Percentiles rank a stretch among this genome's conserved stretches.
These are phyloP conservation scores for Balakata baccata DNA, from an alignment of 345 rosid species.

Conservation along the genomic window DNA sequence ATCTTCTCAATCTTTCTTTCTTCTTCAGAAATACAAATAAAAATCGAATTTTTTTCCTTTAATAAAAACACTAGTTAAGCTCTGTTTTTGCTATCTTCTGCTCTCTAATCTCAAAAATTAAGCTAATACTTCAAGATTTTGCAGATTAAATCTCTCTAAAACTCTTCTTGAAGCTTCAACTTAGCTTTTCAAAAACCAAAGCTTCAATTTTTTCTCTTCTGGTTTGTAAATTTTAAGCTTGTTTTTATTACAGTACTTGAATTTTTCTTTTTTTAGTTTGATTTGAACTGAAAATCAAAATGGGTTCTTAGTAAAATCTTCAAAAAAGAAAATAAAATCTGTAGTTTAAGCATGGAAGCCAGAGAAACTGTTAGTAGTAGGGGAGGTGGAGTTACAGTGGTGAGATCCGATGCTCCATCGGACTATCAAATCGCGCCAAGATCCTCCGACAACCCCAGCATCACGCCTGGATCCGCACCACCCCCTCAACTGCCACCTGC, in stretches of 20 bases:
- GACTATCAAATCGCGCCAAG: slow-evolving; percentile 77
- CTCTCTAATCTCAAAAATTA: slow-evolving; percentile 25
- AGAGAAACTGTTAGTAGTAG: slow-evolving; percentile 52
- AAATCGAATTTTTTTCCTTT: background rate
- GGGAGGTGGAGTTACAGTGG: slow-evolving; percentile 71
- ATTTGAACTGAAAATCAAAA: slow-evolving; percentile 39
- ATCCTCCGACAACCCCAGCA: slow-evolving; percentile 49
- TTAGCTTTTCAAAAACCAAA: slow-evolving; percentile 8
- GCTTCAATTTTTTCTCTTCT: slow-evolving; percentile 6
- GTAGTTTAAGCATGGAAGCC: slow-evolving; percentile 56
- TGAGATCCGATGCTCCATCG: slow-evolving; percentile 87
- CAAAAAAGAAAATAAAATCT: background rate
- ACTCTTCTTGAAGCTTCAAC: background rate
- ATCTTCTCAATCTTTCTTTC: slow-evolving; percentile 13
- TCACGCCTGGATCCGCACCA: slow-evolving; percentile 40
- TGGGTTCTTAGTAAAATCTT: slow-evolving; percentile 39
- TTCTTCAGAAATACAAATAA: slow-evolving; percentile 6
- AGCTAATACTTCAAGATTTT: slow-evolving; percentile 4
- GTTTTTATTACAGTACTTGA: background rate
- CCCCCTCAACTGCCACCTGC: slow-evolving; percentile 24
- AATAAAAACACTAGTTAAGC: slow-evolving; percentile 9
- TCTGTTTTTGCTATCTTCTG: slow-evolving; percentile 11
- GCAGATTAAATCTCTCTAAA: slow-evolving; percentile 18
- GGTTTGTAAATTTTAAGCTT: slow-evolving; percentile 5
- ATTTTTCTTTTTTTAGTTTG: slow-evolving; percentile 11